These are phyloP conservation scores for Rhodamnia argentea DNA, from an alignment of 345 rosid genomes.

Conservation along the genomic window DNA sequence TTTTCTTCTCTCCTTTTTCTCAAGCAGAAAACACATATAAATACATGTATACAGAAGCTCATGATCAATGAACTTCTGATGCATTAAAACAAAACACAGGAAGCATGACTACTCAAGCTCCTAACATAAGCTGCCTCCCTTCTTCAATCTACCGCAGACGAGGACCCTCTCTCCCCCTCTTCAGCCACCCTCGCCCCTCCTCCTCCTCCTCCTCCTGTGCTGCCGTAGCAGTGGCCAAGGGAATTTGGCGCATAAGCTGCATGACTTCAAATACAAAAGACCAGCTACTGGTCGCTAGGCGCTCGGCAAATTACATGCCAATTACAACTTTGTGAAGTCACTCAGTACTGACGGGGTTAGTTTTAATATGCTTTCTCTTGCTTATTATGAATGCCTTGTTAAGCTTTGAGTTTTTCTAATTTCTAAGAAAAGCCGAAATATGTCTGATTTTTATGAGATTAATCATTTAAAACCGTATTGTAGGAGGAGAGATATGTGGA, in stretches of 20 bases:
- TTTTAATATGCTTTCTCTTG: neutral
- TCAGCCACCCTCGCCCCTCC: too few relatives aligned
- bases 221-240: neutral
- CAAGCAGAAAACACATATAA: too few relatives aligned
- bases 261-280: neutral
- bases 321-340: neutral
- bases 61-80: too few relatives aligned
- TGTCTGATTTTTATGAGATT: neutral
- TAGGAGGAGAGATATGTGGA: neutral
- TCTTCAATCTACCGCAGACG: too few relatives aligned
- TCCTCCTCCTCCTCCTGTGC: neutral
- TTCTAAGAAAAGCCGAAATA: neutral
- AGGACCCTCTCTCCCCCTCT: too few relatives aligned
- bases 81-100: too few relatives aligned
- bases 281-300: neutral
- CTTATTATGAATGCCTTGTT: neutral
- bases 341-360: neutral
- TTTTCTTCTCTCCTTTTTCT: neutral
- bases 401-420: neutral
- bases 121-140: too few relatives aligned
- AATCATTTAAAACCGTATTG: neutral
- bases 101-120: too few relatives aligned
- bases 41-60: too few relatives aligned
- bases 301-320: constrained; percentile 8
- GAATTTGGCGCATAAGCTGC: neutral